Base-by-base conservation (phyloP, 2,329 filamentous ascomycete species). In the Trichoderma atroviride region DNA sequence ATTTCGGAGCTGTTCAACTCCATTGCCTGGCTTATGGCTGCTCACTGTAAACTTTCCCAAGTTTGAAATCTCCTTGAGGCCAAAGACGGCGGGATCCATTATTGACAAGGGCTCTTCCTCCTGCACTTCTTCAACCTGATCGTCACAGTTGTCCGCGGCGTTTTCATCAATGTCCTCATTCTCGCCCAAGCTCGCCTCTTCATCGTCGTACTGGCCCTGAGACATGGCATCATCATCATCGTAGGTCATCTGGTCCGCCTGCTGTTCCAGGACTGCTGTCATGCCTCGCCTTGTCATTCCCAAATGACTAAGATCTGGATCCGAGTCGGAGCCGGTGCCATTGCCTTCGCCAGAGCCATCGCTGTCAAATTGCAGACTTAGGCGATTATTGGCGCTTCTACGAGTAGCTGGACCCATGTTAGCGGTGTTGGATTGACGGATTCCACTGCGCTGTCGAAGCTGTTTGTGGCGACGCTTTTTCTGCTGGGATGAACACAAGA, bases 21-120 rank as follows among this genome's bases (percentile, higher is more conserved):
- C 91, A 74, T 91, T 93, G 50, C 92, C 92, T 0, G 91, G 92
- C 80, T 96, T 96, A 76, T 89, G 89, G 75, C 89, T 92, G 77
- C 90, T 93, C 73, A 95, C 92, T 13, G 91, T 94, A 84, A 93
- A 95, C 72, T 90, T 91, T 37, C 92, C 92, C 24, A 96, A 85
- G 71, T 93, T 94, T 74, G 91, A 93, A 77, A 96, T 95, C 77
- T 96, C 93, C 78, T 94, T 94, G 71, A 95, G 83, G 55, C 89
- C 80, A 69, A 78, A 84, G 13, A 85, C 77, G 22, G 84, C 84
- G 22, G 84, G 80, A 16, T 88, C 82, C 68, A 89, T 84, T 64
- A 89, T 86, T 0, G 78, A 75, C 5, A 76, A 72, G 22, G 75
- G 76, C 27, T 81, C 47, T 13, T 50, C 47, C n/a, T 50, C 80